Evolutionary conservation across 2,329 filamentous ascomycete species (phyloP), one percentile per base, ranked within the genome.

Genomic region (Gliomastix tumulicola): DNA sequence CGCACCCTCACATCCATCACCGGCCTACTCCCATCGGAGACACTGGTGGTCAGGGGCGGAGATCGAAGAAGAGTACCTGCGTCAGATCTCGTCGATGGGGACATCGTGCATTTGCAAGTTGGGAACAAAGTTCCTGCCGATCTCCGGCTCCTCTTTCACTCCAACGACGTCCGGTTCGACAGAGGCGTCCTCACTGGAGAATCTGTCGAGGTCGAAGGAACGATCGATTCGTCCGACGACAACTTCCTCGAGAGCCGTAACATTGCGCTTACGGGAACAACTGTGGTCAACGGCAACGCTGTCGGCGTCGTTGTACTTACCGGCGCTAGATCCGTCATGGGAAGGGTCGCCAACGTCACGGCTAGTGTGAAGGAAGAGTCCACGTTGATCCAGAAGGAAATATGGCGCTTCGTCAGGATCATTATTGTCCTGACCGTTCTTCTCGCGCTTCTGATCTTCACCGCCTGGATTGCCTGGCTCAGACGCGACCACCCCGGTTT

Each of bases 71-170:
- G 50, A 11, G 38, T 70, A n/a, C 49, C 60, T 0, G 62, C 66
- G 0, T 45, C 55, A 2, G 60, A 68, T 19, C 59, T 71, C 3
- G 68, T 69, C 6, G 59, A 57, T 16, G 68, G 68, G 8, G 68
- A 71, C 38, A 49, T 71, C 17, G 58, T 71, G 7, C 57, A 66
- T 9, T 49, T 71, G 10, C 56, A 59, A 35, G 63, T 66, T 3
- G 68, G 67, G 5, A 63, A 69, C 48, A 69, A 67, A 7, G 64
- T 71, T 5, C 66, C 68, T 0, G 68, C 66, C 6, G 68, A 71
- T 44, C 41, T 70, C 20, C 60, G 67, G n/a, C 51, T 67, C 21
- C 40, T 66, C 3, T 51, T 46, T 7, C 58, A 60, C 38, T 66
- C 63, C 7, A 62, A 60, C 0, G 63, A 66, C 19, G 53, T 65